Conservation (phyloP, 2,329 filamentous ascomycete species). For the Triangularia verruculosa region DNA sequence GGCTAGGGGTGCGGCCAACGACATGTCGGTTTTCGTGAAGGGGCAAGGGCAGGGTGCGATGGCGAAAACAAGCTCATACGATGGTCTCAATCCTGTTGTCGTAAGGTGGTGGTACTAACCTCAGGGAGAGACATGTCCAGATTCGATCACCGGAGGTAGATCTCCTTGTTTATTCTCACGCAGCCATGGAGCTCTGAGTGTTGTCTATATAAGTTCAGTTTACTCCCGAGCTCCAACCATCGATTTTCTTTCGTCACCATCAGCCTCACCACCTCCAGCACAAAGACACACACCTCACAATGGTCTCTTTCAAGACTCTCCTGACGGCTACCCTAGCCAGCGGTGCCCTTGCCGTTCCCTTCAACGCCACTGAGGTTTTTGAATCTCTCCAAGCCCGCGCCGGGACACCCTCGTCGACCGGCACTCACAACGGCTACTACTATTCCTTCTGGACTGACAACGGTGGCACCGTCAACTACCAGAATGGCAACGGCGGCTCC, state of each 20-base stretch:
- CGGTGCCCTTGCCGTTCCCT: conserved; percentile 16
- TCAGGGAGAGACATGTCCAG: background rate
- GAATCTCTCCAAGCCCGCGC: conserved; percentile 15
- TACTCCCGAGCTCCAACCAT: background rate
- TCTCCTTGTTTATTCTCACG: background rate
- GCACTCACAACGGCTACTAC: conserved; percentile 41
- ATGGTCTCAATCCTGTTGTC: background rate
- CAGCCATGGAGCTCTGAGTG: background rate
- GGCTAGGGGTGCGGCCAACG: background rate
- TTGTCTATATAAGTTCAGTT: conserved; percentile 8
- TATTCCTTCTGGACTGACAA: conserved; percentile 46
- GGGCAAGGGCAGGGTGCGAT: background rate
- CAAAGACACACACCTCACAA: background rate
- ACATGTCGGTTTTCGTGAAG: background rate
- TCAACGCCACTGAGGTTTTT: conserved; percentile 19
- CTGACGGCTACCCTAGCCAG: conserved; percentile 15
- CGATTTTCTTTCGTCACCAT: conserved; percentile 2
- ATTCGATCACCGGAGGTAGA: background rate
- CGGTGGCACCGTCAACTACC: conserved; percentile 39
- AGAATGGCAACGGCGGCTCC: conserved; percentile 38
- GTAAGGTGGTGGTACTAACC: background rate
- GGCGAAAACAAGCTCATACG: background rate
- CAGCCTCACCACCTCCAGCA: background rate
- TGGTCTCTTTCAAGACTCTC: conserved; percentile 23
- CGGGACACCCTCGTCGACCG: conserved; percentile 34